Evolutionary conservation across 139 green algal species (phyloP).

Genomic region (Tetradesmus lagerheimii): DNA sequence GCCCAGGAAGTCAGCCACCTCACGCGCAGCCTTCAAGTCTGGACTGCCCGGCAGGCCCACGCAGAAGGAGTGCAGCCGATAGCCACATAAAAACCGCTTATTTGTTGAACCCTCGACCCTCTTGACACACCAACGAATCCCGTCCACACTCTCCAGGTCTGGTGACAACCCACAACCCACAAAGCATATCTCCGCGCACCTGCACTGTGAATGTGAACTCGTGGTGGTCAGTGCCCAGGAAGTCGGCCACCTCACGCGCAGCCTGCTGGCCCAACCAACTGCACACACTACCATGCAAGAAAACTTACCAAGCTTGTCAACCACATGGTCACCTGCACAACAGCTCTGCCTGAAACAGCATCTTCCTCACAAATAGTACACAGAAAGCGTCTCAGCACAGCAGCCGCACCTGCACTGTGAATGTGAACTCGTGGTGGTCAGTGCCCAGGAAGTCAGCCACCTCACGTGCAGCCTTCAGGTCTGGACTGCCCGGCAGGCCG

Average conservation of each 20-base stretch:
- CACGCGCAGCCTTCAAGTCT: no score
- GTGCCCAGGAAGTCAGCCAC: constrained; percentile 96
- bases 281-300: no score
- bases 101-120: no score
- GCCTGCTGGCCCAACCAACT: no score
- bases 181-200: constrained; percentile 9
- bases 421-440: constrained; percentile 97
- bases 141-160: no score
- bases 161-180: no score
- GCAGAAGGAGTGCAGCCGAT: constrained; percentile 89
- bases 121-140: no score
- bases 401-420: constrained; percentile 84
- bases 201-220: constrained; percentile 97
- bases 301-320: no score
- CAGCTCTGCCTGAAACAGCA: not conserved
- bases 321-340: no score
- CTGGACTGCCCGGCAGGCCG: constrained; percentile 91
- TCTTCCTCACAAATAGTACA: no score
- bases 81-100: constrained; percentile 61
- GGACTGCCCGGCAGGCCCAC: constrained; percentile 94
- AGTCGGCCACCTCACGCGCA: no score
- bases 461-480: constrained; percentile 90
- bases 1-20: no score
- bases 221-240: constrained; percentile 96
- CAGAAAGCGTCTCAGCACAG: not conserved